Evolutionary conservation across 306 rosid species (phyloP).

Genomic region (Cucurbita maxima): DNA sequence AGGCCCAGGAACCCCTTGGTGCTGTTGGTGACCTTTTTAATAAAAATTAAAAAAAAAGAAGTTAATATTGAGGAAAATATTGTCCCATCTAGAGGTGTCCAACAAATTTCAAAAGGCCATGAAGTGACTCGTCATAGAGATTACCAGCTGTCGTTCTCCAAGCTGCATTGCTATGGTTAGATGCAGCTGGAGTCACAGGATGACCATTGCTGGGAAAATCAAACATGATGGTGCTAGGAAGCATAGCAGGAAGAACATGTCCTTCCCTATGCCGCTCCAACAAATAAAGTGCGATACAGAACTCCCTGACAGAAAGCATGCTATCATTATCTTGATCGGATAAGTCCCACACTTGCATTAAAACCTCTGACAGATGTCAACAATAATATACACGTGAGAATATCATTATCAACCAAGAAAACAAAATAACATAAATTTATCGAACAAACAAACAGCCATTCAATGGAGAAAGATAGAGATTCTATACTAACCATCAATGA

Average conservation of each 20-base stretch:
- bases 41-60: not conserved
- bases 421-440: slow-evolving; percentile 3
- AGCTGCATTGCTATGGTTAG: slow-evolving; percentile 26
- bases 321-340: slow-evolving; percentile 98
- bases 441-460: not conserved
- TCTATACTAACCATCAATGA: not conserved
- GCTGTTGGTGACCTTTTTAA: slow-evolving; percentile 52
- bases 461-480: not conserved
- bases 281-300: slow-evolving; percentile 77
- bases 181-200: slow-evolving; percentile 22
- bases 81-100: not conserved
- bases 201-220: slow-evolving; percentile 50
- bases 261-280: slow-evolving; percentile 98
- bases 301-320: slow-evolving; percentile 95
- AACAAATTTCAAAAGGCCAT: slow-evolving; percentile 2
- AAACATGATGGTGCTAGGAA: slow-evolving; percentile 57
- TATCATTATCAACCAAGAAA: slow-evolving; percentile 13
- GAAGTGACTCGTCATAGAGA: slow-evolving; percentile 7
- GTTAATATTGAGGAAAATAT: slow-evolving; percentile 13
- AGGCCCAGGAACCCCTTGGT: slow-evolving; percentile 41
- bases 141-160: slow-evolving; percentile 70
- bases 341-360: slow-evolving; percentile 98
- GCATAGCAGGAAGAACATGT: slow-evolving; percentile 57
- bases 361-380: slow-evolving; percentile 68
- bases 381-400: slow-evolving; percentile 20